Evolutionary conservation across 225 moss, liverwort and hornwort species (phyloP), one percentile per base, ranked within the genome.

Genomic region (Rhytidiadelphus loreus): DNA sequence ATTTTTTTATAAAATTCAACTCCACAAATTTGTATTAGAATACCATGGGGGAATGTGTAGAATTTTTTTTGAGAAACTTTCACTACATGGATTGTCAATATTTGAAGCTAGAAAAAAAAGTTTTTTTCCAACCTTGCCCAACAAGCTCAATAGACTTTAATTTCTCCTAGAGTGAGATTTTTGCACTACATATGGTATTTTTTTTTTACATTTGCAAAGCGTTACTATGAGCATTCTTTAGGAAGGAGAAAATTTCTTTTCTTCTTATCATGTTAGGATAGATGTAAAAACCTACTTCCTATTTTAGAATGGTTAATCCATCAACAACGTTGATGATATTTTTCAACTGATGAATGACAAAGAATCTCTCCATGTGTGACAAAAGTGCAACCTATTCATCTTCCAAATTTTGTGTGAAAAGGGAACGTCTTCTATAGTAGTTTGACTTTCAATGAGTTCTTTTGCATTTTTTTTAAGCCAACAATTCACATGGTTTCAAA

Each of bases 141-240:
- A 24, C 1, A 70, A 0, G 4, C 7, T 1, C 24, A 39, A 41
- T 3, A 13, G 0, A 16, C 44, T 43, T 23, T 4, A 39, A 70
- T 4, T 43, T 26, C 5, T 70, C 13, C 5, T 24, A 4, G 2
- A 70, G 0, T 39, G 2, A n/a, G 14, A 25, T 43, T 26, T 71
- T 43, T 71, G 16, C 0, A 44, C 44, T 71, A 43, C 6, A 28
- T 4, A 72, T 28, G 3, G 0, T 44, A n/a, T 64, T 8, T 35
- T 15, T 71, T 44, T 72, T 28, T 16, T 0, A 25, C 14, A 28
- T 26, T 73, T 73, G 14, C 17, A 46, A 10, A 3, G 0, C 0
- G 0, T 0, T 11, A 53, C 3, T 14, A 35, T 0, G 0, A 77
- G 2, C 0, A 0, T 77, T 55, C 0, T 1, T 37, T n/a, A 25